Percentiles rank a stretch among this genome's conserved stretches.
These are phyloP conservation scores for Hypoxylon crocopeplum DNA, from an alignment of 495 filamentous ascomycete genomes.

Conservation along the genomic window DNA sequence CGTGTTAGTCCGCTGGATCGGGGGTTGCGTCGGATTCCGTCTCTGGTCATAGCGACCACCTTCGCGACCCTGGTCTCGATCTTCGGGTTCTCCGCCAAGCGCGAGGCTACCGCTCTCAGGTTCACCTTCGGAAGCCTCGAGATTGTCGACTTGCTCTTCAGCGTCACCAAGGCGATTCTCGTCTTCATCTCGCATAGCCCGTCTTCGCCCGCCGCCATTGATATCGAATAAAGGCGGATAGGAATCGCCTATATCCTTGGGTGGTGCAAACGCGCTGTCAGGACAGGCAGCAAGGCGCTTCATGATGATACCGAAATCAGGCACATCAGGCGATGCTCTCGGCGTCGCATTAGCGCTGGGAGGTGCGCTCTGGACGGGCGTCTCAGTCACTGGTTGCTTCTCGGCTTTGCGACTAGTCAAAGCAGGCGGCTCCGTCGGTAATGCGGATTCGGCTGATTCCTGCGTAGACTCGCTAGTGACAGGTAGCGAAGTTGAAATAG, in stretches of 20 bases:
- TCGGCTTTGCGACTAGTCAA: constrained; percentile 32
- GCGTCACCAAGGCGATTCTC: constrained; percentile 65
- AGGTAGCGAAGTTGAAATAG: constrained; percentile 66
- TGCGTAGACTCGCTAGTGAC: constrained; percentile 52
- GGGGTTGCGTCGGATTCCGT: constrained; percentile 69
- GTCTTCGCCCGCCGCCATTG: constrained; percentile 76
- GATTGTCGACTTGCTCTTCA: constrained; percentile 55
- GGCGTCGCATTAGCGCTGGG: background rate
- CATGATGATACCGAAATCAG: constrained; percentile 38
- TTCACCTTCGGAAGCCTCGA: constrained; percentile 54
- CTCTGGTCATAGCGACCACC: constrained; percentile 58
- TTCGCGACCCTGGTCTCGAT: constrained; percentile 63
- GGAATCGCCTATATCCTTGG: constrained; percentile 38
- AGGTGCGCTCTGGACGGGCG: constrained; percentile 7
- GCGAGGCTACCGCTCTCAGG: constrained; percentile 83
- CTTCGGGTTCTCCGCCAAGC: constrained; percentile 89
- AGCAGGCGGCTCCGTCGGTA: constrained; percentile 26
- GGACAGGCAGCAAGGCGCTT: constrained; percentile 43
- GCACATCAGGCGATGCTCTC: constrained; percentile 7
- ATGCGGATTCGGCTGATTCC: constrained; percentile 42
- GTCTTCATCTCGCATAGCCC: constrained; percentile 73
- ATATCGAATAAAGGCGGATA: constrained; percentile 83
- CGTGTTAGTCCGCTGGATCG: constrained; percentile 69
- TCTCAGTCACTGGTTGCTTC: constrained; percentile 28
- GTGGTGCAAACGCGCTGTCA: constrained; percentile 36